Base-by-base conservation (phyloP, 345 rosid genomes). In the Citrus sp. region DNA sequence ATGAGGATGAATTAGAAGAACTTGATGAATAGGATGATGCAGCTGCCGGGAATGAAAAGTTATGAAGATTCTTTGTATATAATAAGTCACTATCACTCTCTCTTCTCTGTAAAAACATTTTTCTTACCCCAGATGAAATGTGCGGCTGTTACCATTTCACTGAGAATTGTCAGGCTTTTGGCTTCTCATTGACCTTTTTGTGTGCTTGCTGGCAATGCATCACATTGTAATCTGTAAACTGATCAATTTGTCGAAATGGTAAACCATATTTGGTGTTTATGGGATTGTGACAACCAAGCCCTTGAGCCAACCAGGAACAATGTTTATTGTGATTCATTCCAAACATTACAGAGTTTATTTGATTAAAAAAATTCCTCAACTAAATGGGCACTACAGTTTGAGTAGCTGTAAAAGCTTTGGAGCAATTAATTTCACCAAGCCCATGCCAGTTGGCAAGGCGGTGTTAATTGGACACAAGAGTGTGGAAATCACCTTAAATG, bases 1-100 rank as follows among this genome's bases (percentile, higher is more conserved):
- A 92, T 80, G 83, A 80, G 75, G 98, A 93, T 79, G 96, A 92
- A 63, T 37, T 76, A 56, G 98, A 90, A 78, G 97, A 90, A 80
- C 77, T 58, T 51, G 82, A 49, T 4, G 92, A 88, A 49, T 84
- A 58, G 38, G 79, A 80, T 72, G 83, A 60, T 58, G 78, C 54
- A 25, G 82, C 86, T 24, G 63, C 78, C 5, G 69, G 79, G 13
- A 77, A 79, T 77, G 84, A 82, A 14, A 56, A 74, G 77, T 72
- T 67, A 42, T 69, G 81, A 77, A 35, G 38, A 22, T 72, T 72
- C 34, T 46, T 18, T 40, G 38, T 35, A 22, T 34, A 37, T 60
- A 61, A 24, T 9, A 37, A 38, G 3, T 22, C 28, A 38, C 22
- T n/a, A 28, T 30, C 68, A 64, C 9, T 32, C 18, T 19, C 4